These are phyloP conservation scores for Nicotiana knightiana DNA, from an alignment of 257 asterid genomes.

Conservation along the genomic window DNA sequence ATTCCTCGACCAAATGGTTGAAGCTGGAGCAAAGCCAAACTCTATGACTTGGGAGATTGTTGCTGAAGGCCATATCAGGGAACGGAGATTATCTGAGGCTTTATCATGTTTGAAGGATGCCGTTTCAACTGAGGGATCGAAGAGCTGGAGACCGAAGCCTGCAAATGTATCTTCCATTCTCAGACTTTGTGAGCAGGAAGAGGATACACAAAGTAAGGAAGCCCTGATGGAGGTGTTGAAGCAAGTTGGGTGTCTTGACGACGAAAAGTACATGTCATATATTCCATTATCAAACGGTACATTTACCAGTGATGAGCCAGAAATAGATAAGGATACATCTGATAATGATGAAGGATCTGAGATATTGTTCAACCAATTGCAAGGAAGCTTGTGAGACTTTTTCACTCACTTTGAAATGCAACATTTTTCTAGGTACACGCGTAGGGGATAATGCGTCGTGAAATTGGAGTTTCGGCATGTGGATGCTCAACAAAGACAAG, in stretches of 20 bases:
- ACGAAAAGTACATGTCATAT: conserved; percentile 44
- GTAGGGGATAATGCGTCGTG: background rate
- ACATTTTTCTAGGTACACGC: background rate
- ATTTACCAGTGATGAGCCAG: conserved; percentile 8
- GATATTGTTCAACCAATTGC: conserved; percentile 43
- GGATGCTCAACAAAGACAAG: background rate
- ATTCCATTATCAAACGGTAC: conserved; percentile 26
- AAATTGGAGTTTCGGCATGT: background rate
- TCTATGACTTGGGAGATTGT: conserved; percentile 82
- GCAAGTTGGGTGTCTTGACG: conserved; percentile 53
- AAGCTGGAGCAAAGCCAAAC: conserved; percentile 68
- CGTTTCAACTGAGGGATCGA: conserved; percentile 44
- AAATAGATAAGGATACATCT: conserved; percentile 15
- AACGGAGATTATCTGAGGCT: conserved; percentile 53
- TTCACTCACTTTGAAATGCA: background rate
- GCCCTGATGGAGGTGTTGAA: conserved; percentile 43
- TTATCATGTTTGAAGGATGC: conserved; percentile 70
- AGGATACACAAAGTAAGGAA: conserved; percentile 41
- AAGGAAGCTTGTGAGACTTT: conserved; percentile 48
- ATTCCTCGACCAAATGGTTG: conserved; percentile 60
- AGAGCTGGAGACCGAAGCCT: conserved; percentile 73
- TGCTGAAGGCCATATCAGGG: conserved; percentile 58
- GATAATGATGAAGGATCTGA: conserved; percentile 30
- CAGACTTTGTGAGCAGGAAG: conserved; percentile 46
- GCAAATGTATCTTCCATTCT: conserved; percentile 41